Percentiles rank a stretch among this genome's conserved stretches.
Conservation (phyloP, 2,329 filamentous ascomycete genomes). For the Diaporthe australafricana region DNA sequence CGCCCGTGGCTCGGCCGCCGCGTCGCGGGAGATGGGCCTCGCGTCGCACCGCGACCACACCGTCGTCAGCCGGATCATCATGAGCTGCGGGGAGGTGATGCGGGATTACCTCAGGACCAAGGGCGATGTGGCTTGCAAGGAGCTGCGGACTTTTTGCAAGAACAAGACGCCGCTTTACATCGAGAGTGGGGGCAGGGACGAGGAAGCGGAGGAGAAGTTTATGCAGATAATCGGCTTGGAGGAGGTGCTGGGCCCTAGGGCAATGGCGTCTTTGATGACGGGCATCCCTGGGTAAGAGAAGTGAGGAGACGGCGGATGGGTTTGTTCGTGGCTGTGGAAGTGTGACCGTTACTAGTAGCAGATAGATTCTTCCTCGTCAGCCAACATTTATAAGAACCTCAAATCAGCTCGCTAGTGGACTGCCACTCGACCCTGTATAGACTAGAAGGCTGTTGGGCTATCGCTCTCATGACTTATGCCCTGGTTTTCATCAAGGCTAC, state of each 20-base stretch:
- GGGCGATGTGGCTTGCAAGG: background rate
- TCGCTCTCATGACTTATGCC: too few species aligned
- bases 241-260: background rate
- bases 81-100: constrained; percentile 13
- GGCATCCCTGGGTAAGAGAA: background rate
- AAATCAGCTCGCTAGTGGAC: too few species aligned
- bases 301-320: background rate
- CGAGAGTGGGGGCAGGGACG: background rate
- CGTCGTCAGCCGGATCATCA: constrained; percentile 3
- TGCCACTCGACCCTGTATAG: too few species aligned
- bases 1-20: background rate
- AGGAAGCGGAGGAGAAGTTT: background rate
- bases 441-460: too few species aligned
- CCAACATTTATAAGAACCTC: too few species aligned
- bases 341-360: too few species aligned
- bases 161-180: constrained; percentile 11
- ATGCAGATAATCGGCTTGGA: background rate
- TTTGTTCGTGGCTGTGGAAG: too few species aligned
- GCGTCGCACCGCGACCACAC: background rate
- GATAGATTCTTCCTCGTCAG: too few species aligned
- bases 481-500: too few species aligned
- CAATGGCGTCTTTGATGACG: constrained; percentile 13
- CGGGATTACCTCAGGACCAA: background rate
- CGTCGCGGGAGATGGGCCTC: background rate
- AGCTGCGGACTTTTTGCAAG: constrained; percentile 6